Evolutionary conservation across 2,329 filamentous ascomycete genomes (phyloP), one percentile per base, ranked within the genome.

Genomic region (Chrysosporium queenslandicum): DNA sequence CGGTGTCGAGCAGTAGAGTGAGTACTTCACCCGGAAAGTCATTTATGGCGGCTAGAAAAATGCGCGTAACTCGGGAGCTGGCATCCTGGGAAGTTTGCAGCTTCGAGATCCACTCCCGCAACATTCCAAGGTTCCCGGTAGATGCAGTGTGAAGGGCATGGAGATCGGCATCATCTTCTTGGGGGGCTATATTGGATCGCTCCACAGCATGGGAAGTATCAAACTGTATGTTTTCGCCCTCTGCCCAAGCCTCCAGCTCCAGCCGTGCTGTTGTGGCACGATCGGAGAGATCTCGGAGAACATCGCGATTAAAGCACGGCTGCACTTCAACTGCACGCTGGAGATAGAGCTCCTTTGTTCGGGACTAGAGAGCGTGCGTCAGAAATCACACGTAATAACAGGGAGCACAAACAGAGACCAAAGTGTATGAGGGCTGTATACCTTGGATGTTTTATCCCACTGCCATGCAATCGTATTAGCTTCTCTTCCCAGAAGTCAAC

Each of bases 401-500:
- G 9, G 12, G 36, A 6, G 3, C 46, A 30, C 47, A 55, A 40
- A 39, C 18, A 34, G 20, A 11, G 20, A 23, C 18, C 4, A 32
- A 42, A 27, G 47, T n/a, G 29, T 58, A 55, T 42, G 43, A 5
- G 41, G 51, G 52, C 61, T 36, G 50, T 68, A 59, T 66, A 83
- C 80, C 77, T 97, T 98, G 60, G 91, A 96, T 1, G 90, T 96
- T 79, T 98, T 98, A 72, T 98, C 92, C 92, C 92, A 98, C 80
- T 83, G 65, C 53, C 42, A 58, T 52, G 58, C 47, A 71, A 72
- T 57, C 45, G 27, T 46, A 52, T 56, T 40, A 55, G 53, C 53
- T 53, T 30, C n/a, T 12, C 32, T 18, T 42, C 11, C 23, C 20
- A 39, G 16, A 61, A 57, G 53, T 50, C 50, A 11, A 40, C 6